Percentiles rank a stretch among this genome's conserved stretches.
These are phyloP conservation scores for Tetrahymena malaccensis DNA, from an alignment of 73 alveolate genomes.

Conservation along the genomic window DNA sequence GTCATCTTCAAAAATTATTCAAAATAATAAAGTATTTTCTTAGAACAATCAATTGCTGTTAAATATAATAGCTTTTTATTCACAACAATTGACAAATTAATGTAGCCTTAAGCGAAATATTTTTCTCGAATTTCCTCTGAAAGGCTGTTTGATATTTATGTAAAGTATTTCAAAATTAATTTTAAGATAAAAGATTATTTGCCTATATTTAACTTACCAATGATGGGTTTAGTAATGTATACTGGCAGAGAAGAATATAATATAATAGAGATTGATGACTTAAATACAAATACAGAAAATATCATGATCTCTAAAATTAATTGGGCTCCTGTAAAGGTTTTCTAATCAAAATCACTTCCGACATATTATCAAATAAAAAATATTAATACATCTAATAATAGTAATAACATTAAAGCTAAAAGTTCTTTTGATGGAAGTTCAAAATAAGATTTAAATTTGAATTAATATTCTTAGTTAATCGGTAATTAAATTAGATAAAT, in stretches of 20 bases:
- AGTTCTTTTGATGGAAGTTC: not conserved
- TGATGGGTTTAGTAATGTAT: not conserved
- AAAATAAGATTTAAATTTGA: not conserved
- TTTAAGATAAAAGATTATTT: not conserved
- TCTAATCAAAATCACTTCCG: not conserved
- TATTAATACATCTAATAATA: not conserved
- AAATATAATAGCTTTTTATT: not conserved
- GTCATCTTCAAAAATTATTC: not conserved
- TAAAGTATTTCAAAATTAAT: not conserved
- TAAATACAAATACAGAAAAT: not conserved
- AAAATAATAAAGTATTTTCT: not conserved
- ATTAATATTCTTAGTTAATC: not conserved
- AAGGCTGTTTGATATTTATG: not conserved
- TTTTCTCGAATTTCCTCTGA: not conserved
- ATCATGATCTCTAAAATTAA: not conserved
- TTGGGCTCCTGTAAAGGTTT: not conserved
- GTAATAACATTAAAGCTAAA: not conserved
- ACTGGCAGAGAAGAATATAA: not conserved
- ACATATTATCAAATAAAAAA: not conserved
- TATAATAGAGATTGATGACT: not conserved
- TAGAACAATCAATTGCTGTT: not conserved
- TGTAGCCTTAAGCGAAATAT: not conserved
- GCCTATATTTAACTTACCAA: not conserved
- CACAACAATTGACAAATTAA: not conserved
- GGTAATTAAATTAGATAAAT: not conserved